A percentile compares a stretch with the other conserved stretches of the same genome.
Evolutionary conservation across 106 monocot genomes (phyloP).

Genomic region (Hemerocallis citrina): DNA sequence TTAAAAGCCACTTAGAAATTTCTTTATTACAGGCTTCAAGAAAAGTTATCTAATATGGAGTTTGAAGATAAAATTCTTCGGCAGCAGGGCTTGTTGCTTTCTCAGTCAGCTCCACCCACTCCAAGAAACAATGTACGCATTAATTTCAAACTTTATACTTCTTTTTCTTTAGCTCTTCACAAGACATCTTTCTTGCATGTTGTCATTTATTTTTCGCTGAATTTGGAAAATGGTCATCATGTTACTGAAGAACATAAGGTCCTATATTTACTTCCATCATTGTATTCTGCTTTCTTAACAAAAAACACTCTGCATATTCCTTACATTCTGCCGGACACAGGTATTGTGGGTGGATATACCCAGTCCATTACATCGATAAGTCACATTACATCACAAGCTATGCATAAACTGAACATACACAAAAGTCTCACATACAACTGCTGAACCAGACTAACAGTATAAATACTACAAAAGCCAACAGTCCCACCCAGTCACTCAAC

Average conservation of each 20-base stretch:
- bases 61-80: constrained; percentile 88
- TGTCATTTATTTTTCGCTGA: constrained; percentile 15
- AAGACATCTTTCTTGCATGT: constrained; percentile 1
- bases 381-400: too few relatives aligned
- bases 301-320: too few relatives aligned
- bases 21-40: constrained; percentile 51
- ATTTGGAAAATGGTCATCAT: constrained; percentile 50
- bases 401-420: too few relatives aligned
- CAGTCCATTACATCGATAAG: too few relatives aligned
- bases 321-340: too few relatives aligned
- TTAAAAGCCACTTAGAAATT: not conserved
- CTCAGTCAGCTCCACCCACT: constrained; percentile 28
- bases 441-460: too few relatives aligned
- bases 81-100: constrained; percentile 57
- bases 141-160: not conserved
- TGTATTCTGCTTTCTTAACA: too few relatives aligned
- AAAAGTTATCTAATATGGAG: constrained; percentile 72
- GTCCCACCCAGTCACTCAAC: too few relatives aligned
- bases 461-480: too few relatives aligned
- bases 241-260: constrained; percentile 36
- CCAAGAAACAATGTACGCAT: constrained; percentile 43
- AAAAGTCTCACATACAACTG: too few relatives aligned
- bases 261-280: not conserved
- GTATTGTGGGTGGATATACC: too few relatives aligned
- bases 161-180: not conserved